These are phyloP conservation scores for Groenewaldozyma sp. DNA, from an alignment of 1,139 yeast genomes.

Conservation along the genomic window DNA sequence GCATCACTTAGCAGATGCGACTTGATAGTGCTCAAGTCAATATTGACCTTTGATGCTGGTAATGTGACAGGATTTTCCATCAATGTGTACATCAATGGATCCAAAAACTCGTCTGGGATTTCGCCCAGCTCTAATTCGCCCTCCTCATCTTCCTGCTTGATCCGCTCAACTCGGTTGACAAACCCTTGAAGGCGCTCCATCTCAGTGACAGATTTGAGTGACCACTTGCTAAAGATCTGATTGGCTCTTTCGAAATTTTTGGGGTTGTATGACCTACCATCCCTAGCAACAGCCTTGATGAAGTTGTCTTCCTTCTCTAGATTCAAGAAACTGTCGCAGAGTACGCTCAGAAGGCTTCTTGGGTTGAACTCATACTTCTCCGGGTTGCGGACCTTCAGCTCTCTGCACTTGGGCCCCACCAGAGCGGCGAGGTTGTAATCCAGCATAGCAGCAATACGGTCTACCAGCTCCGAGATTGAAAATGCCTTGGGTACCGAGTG, in stretches of 20 bases:
- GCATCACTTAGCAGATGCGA: constrained; percentile 90
- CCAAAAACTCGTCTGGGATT: constrained; percentile 91
- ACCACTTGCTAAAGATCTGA: constrained; percentile 49
- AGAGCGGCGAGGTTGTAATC: constrained; percentile 81
- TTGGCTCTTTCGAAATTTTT: constrained; percentile 62
- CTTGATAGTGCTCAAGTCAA: constrained; percentile 86
- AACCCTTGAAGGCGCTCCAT: constrained; percentile 46
- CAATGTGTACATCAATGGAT: constrained; percentile 89
- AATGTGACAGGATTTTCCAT: constrained; percentile 94
- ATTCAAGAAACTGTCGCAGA: constrained; percentile 69
- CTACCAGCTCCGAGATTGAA: constrained; percentile 82
- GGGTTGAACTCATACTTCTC: constrained; percentile 82
- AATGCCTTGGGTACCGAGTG: constrained; percentile 81
- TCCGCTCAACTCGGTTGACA: constrained; percentile 53
- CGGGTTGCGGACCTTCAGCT: constrained; percentile 76
- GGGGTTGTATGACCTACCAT: constrained; percentile 74
- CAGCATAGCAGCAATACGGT: constrained; percentile 89
- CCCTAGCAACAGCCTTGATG: constrained; percentile 74
- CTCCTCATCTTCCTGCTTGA: constrained; percentile 50
- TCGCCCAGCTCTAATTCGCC: constrained; percentile 88
- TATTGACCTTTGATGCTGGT: constrained; percentile 74
- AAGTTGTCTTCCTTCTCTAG: constrained; percentile 57
- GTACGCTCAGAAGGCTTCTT: constrained; percentile 53
- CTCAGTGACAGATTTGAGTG: constrained; percentile 45
- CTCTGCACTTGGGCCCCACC: constrained; percentile 92